phyloP scores from a whole-genome alignment of 2,329 filamentous ascomycete species.

The Fusarium mangiferae region DNA sequence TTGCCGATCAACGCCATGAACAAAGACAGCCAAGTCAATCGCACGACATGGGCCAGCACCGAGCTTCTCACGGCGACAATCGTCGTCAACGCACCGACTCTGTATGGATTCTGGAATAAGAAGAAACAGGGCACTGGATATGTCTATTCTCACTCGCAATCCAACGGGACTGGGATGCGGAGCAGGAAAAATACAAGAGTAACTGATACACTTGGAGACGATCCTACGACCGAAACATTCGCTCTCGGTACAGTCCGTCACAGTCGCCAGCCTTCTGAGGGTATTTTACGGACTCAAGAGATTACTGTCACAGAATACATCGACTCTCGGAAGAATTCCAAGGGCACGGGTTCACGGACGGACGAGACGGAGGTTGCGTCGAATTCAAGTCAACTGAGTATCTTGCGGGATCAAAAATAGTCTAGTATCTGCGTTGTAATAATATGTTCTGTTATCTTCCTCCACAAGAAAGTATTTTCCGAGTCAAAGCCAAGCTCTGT shows the following conservation, averaged over 20 bases:
- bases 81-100: conserved; percentile 53
- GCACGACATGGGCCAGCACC: conserved; percentile 52
- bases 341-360: background rate
- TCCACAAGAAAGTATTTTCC: background rate
- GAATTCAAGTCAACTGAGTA: background rate
- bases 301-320: background rate
- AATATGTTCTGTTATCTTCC: background rate
- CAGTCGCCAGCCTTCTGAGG: background rate
- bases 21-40: conserved; percentile 49
- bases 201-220: background rate
- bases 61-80: conserved; percentile 49
- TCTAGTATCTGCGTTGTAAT: background rate
- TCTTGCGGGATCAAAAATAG: background rate
- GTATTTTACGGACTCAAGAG: background rate
- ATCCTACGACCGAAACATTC: background rate
- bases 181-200: background rate
- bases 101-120: conserved; percentile 50
- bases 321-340: background rate
- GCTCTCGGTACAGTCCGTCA: background rate
- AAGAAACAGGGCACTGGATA: background rate
- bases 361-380: background rate
- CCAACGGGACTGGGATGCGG: background rate
- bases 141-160: background rate
- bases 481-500: background rate
- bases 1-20: conserved; percentile 51